Conservation (phyloP, 495 filamentous ascomycete genomes). For the Trichocladium antarcticum region DNA sequence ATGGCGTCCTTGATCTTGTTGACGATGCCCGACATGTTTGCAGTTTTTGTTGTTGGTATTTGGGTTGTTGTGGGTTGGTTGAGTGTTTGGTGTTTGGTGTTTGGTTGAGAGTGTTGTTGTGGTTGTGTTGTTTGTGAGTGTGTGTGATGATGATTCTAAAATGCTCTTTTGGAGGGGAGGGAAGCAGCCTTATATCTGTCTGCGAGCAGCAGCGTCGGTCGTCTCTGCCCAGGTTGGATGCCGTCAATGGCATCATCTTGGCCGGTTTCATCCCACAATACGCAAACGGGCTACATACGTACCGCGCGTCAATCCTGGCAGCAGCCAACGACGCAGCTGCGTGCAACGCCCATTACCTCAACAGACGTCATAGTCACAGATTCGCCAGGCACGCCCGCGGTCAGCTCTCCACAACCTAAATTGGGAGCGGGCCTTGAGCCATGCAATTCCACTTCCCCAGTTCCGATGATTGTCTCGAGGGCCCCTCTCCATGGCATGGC, state of each 20-base stretch:
- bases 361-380: no score
- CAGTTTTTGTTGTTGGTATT: constrained; percentile 10
- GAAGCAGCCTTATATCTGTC: constrained; percentile 4
- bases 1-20: constrained; percentile 68
- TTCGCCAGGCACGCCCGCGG: no score
- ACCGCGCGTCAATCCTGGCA: no score
- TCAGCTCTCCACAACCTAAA: no score
- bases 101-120: constrained; percentile 7
- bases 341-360: no score
- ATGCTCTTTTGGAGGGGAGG: not conserved
- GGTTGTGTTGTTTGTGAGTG: constrained; percentile 4
- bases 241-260: constrained; percentile 7
- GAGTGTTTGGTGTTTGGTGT: constrained; percentile 2
- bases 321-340: no score
- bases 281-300: no score
- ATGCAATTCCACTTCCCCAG: no score
- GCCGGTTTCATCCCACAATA: constrained; percentile 1
- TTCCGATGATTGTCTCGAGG: no score
- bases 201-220: not conserved
- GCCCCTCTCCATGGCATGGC: no score
- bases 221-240: not conserved
- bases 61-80: not conserved
- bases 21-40: constrained; percentile 54
- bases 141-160: constrained; percentile 5
- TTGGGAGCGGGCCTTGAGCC: no score